Base-by-base conservation (phyloP, 805 yeast genomes). In the Wickerhamomyces canadensis region DNA sequence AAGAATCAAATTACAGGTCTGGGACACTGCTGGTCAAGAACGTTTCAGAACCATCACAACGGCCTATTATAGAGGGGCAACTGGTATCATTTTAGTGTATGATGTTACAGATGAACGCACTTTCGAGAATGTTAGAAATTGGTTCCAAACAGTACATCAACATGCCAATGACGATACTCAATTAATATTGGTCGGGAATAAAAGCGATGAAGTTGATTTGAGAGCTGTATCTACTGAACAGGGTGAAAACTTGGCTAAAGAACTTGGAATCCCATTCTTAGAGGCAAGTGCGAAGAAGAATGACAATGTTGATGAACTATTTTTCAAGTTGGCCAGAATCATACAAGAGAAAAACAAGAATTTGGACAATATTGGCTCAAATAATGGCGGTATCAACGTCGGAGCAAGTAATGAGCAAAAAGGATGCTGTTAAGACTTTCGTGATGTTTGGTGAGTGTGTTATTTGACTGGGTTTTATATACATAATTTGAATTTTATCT, bases 21-120 rank as follows among this genome's bases (percentile, higher is more conserved):
- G 96, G 96, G 96, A 88, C 60, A 88, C 96, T 28, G 96, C 96
- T 1, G 96, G 96, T n/a, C 96, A 88, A 66, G 96, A 88, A 61
- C 73, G 96, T 56, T 88, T 88, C 68, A 77, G 96, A 66, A 86
- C 96, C 29, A 88, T 88, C 65, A 89, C 93, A 34, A 83, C 93
- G n/a, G 91, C 94, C 1, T 84, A 84, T 63, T 84, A 84, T 64
- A 77, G 94, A 62, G 94, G 94, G 40, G 93, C 94, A 40, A 80
- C 82, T 80, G 94, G 94, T 45, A 84, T 84, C 53, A 80, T 84
- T 35, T 72, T 84, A 54, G 88, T 84, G 26, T 84, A 84, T 58
- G 94, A 84, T 60, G 91, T 84, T 33, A 79, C 88, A 15, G 93
- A 84, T 57, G 91, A 89, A 57, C 80, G 91, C 62, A 84, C 96